Evolutionary conservation across 768 basidiomycete species (phyloP).

Genomic region (Suillus subaureus): DNA sequence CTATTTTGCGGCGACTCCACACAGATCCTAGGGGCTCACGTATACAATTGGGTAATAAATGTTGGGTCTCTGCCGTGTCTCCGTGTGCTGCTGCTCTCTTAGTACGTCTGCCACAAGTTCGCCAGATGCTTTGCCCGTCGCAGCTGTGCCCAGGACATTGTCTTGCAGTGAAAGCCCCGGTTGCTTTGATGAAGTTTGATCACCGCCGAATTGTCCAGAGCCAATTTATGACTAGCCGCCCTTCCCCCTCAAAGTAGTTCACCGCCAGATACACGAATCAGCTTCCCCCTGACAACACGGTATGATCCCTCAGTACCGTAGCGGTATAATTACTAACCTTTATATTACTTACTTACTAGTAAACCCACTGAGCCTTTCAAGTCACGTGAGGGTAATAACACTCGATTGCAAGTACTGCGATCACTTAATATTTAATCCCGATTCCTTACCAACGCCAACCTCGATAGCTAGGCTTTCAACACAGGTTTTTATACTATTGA

Average conservation of each 20-base stretch:
- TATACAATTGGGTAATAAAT: neutral
- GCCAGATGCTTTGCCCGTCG: neutral
- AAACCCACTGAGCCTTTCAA: neutral
- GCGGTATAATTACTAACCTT: neutral
- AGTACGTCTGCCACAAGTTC: neutral
- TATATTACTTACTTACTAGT: neutral
- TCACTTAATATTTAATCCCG: neutral
- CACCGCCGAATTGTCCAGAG: neutral
- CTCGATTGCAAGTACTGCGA: constrained; percentile 19
- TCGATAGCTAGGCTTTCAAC: neutral
- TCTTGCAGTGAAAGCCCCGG: neutral
- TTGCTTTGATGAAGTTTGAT: neutral
- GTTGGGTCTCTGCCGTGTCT: neutral
- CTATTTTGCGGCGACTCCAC: neutral
- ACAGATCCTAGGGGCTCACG: neutral
- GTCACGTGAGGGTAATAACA: constrained; percentile 26
- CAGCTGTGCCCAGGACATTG: neutral
- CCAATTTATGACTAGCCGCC: neutral
- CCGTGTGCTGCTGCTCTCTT: neutral
- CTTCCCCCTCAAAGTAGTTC: neutral
- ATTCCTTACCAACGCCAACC: neutral
- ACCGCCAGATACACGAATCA: neutral
- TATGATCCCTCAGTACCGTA: neutral
- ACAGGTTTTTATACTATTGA: constrained; percentile 12
- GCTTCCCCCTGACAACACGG: neutral